Evolutionary conservation across 2,329 filamentous ascomycete species (phyloP), one percentile per base, ranked within the genome.

Genomic region (Biscogniauxia mediterranea): DNA sequence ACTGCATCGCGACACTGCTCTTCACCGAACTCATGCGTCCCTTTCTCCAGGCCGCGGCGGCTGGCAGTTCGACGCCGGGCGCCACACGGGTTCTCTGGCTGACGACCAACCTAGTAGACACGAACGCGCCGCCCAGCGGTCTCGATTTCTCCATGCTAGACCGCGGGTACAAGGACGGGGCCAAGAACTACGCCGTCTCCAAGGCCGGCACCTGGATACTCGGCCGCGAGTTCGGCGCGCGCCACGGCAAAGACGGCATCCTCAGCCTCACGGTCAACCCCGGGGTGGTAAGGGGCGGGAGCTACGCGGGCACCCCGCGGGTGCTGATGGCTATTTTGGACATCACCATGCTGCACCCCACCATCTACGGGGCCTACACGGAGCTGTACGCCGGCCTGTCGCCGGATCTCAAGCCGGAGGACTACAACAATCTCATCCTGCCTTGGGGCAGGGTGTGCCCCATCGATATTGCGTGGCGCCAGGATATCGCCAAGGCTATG

Each of bases 171-270:
- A 58, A 59, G 15, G 64, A 73, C 32, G 65, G 68, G 2, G 61
- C 61, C 6, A 59, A 63, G 13, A 77, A 78, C 62, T 70, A 69
- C 42, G 71, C 66, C 25, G 65, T 69, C 0, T 76, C 73, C 52
- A 81, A 79, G 60, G 69, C 70, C 0, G 76, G 75, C 4, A 74
- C 70, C 25, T 75, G 69, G 68, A 68, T 75, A 54, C 68, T 76
- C 5, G 70, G 69, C 1, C 61, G 63, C 2, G 75, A 76, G 51
- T 71, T 74, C 56, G 73, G 73, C 7, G 63, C 68, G 3, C 67
- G 71, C 15, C 58, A 71, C 21, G 57, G 23, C 15, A 17, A 25
- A 5, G 60, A 65, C 15, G 61, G 61, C 1, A 60, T 66, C 51
- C 58, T 76, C 38, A 73, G 69, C 55, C 66, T 76, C 17, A 65